phyloP scores from a whole-genome alignment of 345 rosid genomes.

The Syzygium aqueum region DNA sequence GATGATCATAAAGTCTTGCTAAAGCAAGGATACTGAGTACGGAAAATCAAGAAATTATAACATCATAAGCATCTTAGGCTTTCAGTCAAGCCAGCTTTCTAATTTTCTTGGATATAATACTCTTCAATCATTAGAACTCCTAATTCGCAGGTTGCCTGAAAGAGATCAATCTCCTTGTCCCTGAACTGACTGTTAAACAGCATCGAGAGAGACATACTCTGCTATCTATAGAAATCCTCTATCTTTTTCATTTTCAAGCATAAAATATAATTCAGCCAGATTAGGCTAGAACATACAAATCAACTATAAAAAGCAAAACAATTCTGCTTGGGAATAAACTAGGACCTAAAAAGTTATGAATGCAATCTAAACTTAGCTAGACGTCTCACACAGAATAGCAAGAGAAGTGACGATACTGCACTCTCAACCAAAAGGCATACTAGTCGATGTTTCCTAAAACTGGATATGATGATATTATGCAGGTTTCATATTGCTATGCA shows the following conservation, averaged over 20 bases:
- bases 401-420: background rate
- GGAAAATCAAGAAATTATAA: background rate
- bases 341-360: background rate
- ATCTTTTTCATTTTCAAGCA: background rate
- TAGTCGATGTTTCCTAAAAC: background rate
- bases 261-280: background rate
- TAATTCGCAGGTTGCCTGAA: background rate
- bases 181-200: background rate
- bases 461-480: background rate
- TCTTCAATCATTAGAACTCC: background rate
- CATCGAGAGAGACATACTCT: background rate
- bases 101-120: background rate
- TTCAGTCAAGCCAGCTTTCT: background rate
- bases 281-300: background rate
- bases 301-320: background rate
- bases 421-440: background rate
- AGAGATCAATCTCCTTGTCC: background rate
- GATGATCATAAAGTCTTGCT: background rate
- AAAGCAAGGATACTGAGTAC: background rate
- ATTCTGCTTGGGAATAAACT: background rate
- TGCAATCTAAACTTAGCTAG: background rate
- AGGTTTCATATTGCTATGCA: background rate
- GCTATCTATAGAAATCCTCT: background rate
- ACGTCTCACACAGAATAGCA: background rate
- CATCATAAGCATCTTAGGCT: background rate